Evolutionary conservation across 257 asterid species (phyloP), one percentile per base, ranked within the genome.

Genomic region (Gynochthodes officinalis): DNA sequence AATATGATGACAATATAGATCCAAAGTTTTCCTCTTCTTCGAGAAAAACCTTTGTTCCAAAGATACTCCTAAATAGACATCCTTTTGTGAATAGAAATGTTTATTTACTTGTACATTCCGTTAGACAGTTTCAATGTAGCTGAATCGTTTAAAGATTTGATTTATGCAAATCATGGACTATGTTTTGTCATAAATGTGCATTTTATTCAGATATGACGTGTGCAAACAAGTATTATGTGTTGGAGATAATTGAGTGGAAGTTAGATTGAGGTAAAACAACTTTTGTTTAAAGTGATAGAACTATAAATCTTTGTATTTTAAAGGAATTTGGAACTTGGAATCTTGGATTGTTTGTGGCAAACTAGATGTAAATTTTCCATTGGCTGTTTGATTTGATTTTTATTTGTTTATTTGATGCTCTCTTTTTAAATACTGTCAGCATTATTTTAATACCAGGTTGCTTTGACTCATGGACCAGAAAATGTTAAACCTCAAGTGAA

Each of bases 401-500:
- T 30, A 8, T 23, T 43, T 70, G 49, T 11, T 37, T 21, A 32
- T 39, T 52, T 8, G 6, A 54, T 23, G 37, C 50, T 42, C 12
- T 10, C 44, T 37, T 25, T 66, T 55, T 43, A 54, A n/a, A 43
- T 30, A 21, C 60, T 69, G n/a, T n/a, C 15, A 18, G 32, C 32
- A 50, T 65, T 46, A 3, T 27, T 19, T 59, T 19, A 46, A 68
- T 78, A 33, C 64, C 86, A 94, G 98, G 96, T 94, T 73, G 96
- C 97, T 79, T 84, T 94, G 88, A 89, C 97, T 80, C 97, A 91
- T 82, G 97, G 97, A 78, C 97, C 96, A 28, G 95, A 88, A 82
- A 87, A 83, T 82, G 95, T 87, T 78, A 94, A 89, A 79, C 97
- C 95, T 73, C 98, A 89, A 82, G 87, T 87, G 79, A 87, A 84